phyloP scores from a whole-genome alignment of 2,329 filamentous ascomycete genomes.

The Pyrenochaeta sp. region DNA sequence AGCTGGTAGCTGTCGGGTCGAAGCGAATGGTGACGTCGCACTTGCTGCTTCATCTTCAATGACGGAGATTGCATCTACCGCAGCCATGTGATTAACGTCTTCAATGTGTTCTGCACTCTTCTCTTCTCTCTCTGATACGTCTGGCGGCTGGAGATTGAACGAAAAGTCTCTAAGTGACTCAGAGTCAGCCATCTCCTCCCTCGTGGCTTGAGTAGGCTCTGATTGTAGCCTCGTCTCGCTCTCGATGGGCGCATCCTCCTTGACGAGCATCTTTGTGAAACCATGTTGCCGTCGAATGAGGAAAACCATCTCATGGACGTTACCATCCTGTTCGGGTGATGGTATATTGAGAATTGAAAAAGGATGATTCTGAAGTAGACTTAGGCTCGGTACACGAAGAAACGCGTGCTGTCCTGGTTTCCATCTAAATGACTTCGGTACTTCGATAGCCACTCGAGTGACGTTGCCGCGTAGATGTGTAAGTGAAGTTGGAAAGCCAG shows the following conservation, averaged over 20 bases:
- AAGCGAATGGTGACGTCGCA: neutral
- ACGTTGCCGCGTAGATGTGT: constrained; percentile 29
- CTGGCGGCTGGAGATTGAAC: neutral
- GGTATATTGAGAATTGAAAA: constrained; percentile 42
- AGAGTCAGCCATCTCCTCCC: neutral
- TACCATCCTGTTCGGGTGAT: neutral
- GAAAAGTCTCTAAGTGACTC: neutral
- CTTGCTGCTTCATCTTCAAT: neutral
- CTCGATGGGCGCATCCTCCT: neutral
- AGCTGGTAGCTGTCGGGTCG: neutral
- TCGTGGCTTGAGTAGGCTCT: neutral
- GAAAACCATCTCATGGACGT: constrained; percentile 28
- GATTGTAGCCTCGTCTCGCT: neutral
- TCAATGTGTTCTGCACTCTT: neutral
- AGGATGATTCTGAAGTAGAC: constrained; percentile 36
- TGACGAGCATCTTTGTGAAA: constrained; percentile 29
- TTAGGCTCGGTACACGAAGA: constrained; percentile 35
- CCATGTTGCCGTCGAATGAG: constrained; percentile 30
- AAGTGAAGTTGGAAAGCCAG: constrained; percentile 28
- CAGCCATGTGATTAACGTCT: neutral
- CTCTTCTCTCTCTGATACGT: neutral
- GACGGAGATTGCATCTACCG: neutral
- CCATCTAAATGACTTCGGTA: constrained; percentile 27
- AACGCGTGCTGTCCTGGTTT: constrained; percentile 69
- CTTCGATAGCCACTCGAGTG: constrained; percentile 25